Base-by-base conservation (phyloP, 352 stramenopile species). In the Globisporangium nodosum region DNA sequence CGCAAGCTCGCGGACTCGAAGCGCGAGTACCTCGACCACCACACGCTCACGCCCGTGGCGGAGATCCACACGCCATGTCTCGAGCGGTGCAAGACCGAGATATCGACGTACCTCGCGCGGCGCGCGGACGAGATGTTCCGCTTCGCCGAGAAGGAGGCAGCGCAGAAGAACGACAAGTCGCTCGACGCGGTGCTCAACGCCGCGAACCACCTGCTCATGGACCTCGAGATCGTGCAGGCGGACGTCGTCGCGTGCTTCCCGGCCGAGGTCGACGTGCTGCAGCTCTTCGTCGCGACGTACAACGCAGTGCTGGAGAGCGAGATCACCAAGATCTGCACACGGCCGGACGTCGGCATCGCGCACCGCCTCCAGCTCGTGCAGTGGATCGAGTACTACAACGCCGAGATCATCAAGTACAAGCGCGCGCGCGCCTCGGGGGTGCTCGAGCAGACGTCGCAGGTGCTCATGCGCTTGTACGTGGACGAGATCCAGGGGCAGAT, bases 371-470 rank as follows among this genome's bases (percentile, higher is more conserved):
- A 94, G 49, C 67, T 94, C 30, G 77, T 94, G 18, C 85, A 94
- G 61, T 94, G 85, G 85, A 92, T 94, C 43, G 85, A 94, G 49
- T 92, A 92, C 61, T 94, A 92, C 71, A 94, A 94, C 66, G 68
- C 70, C 0, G 82, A 94, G 66, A 87, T 94, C 30, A 77, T 86
- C 67, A 92, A 90, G 62, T 92, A 90, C 74, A 90, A 88, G 52
- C 77, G 82, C 8, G 81, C 81, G 0, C 69, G 78, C 6, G 74
- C 81, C 1, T 94, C 85, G 6, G 73, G 76, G 4, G 72, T 92
- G 6, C 65, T 94, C 20, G 76, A 85, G 5, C 67, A 78, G 60
- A 87, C 69, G 1, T 82, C 85, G 0, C 80, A 90, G 49, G 74
- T 82, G 63, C 76, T 92, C 27, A 90, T 94, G 83, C 70, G 63